Evolutionary conservation across 2,329 filamentous ascomycete genomes (phyloP).

Genomic region (Ophiostoma himal-ulmi): DNA sequence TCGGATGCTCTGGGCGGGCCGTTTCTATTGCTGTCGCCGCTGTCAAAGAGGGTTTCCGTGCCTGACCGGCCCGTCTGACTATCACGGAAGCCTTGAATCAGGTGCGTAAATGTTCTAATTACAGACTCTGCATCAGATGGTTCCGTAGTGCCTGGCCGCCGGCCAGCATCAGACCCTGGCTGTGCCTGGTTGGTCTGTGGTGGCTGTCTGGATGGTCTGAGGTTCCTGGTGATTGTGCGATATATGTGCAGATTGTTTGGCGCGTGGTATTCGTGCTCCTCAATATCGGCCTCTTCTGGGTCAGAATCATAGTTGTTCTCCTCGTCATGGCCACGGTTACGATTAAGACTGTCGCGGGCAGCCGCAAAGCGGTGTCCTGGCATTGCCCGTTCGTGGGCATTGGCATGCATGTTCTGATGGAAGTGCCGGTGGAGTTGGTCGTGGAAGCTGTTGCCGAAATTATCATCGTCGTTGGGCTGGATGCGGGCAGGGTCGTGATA

Average conservation of each 20-base stretch:
- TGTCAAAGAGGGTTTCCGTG: conserved; percentile 6
- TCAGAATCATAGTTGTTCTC: conserved; percentile 24
- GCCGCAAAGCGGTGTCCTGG: neutral
- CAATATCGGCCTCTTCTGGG: conserved; percentile 54
- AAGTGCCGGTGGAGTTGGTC: neutral
- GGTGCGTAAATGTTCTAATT: conserved; percentile 39
- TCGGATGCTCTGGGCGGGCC: neutral
- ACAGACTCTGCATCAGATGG: conserved; percentile 35
- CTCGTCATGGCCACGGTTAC: neutral
- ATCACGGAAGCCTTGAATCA: conserved; percentile 36
- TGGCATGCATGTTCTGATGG: neutral
- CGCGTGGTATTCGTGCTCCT: conserved; percentile 40
- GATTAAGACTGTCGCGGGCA: neutral
- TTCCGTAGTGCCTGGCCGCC: conserved; percentile 22
- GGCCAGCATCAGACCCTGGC: neutral
- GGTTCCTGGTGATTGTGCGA: conserved; percentile 31
- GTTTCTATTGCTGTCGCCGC: neutral
- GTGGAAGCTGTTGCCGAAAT: neutral
- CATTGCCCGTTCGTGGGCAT: neutral
- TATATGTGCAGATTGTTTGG: conserved; percentile 38
- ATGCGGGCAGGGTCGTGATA: neutral
- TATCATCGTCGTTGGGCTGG: neutral
- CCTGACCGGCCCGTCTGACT: conserved; percentile 23
- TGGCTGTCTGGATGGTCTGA: neutral
- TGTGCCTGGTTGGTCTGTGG: neutral